phyloP scores from a whole-genome alignment of 768 basidiomycete genomes.

The Tricholoma flavovirens region DNA sequence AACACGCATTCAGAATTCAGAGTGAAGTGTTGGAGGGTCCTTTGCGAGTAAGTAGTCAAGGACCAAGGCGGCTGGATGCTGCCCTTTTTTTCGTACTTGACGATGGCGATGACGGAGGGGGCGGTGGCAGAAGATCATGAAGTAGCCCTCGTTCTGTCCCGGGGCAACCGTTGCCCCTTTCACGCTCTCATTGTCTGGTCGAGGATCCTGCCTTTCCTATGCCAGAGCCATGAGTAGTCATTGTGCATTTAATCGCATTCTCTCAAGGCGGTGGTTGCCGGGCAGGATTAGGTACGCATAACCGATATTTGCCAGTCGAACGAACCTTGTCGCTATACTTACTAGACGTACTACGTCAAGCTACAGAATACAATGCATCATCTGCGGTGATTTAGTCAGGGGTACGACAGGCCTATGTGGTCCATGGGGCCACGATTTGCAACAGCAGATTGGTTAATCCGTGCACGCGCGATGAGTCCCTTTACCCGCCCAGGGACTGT shows the following conservation, averaged over 20 bases:
- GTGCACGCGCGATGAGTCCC: conserved; percentile 32
- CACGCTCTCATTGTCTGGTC: conserved; percentile 13
- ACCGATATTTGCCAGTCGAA: too few relatives aligned
- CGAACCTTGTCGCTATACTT: too few relatives aligned
- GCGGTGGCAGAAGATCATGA: conserved; percentile 15
- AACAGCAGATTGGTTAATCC: conserved; percentile 27
- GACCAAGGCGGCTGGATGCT: conserved; percentile 12
- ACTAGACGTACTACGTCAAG: too few relatives aligned
- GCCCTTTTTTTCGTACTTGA: conserved; percentile 11
- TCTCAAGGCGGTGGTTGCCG: too few relatives aligned
- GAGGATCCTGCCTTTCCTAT: conserved; percentile 9
- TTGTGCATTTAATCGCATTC: background rate
- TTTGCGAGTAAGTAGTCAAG: background rate
- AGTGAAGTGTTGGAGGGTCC: conserved; percentile 6
- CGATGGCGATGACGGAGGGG: conserved; percentile 9
- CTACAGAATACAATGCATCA: conserved; percentile 10
- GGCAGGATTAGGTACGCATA: too few relatives aligned
- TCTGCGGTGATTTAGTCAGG: conserved; percentile 11
- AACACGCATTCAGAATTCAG: conserved; percentile 14
- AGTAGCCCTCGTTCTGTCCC: conserved; percentile 11
- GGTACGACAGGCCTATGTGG: conserved; percentile 12
- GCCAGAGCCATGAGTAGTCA: conserved; percentile 6
- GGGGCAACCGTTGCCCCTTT: conserved; percentile 8
- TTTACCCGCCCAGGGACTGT: conserved; percentile 39
- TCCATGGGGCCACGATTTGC: conserved; percentile 35